phyloP scores from a whole-genome alignment of 1,284 basidiomycete genomes.

The Apiotrichum porosum region DNA sequence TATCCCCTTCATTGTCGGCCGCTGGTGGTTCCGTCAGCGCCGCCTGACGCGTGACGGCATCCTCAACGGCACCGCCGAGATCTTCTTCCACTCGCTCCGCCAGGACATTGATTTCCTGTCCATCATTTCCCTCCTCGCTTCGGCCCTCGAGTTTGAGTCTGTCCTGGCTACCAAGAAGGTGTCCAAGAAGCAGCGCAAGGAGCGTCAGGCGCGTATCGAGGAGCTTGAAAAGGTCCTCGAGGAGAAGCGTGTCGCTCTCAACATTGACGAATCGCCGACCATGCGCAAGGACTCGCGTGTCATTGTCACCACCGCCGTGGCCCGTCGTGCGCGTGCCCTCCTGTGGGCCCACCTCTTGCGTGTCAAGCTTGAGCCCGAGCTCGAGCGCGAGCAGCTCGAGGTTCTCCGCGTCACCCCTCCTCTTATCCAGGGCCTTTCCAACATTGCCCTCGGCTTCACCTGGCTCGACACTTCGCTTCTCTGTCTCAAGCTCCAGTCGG shows the following conservation, averaged over 20 bases:
- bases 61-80: slow-evolving; percentile 73
- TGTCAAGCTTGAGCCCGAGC: slow-evolving; percentile 57
- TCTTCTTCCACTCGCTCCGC: slow-evolving; percentile 80
- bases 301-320: slow-evolving; percentile 30
- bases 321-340: slow-evolving; percentile 62
- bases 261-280: slow-evolving; percentile 30
- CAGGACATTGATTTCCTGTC: slow-evolving; percentile 75
- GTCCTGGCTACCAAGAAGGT: slow-evolving; percentile 27
- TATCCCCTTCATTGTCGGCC: slow-evolving; percentile 81
- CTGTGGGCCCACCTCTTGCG: slow-evolving; percentile 84
- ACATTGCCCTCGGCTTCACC: slow-evolving; percentile 77
- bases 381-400: slow-evolving; percentile 65
- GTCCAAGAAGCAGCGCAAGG: slow-evolving; percentile 47
- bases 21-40: slow-evolving; percentile 97
- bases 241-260: slow-evolving; percentile 50
- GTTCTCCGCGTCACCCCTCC: slow-evolving; percentile 66
- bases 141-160: slow-evolving; percentile 61
- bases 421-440: slow-evolving; percentile 76
- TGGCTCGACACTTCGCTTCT: slow-evolving; percentile 82
- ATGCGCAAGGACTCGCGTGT: slow-evolving; percentile 33
- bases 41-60: slow-evolving; percentile 91
- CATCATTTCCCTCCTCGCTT: slow-evolving; percentile 68
- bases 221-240: slow-evolving; percentile 60
- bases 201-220: slow-evolving; percentile 52
- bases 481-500: slow-evolving; percentile 77